Evolutionary conservation across 192 early-diverging fungal genomes (phyloP).

Genomic region (Coemansia sp.): DNA sequence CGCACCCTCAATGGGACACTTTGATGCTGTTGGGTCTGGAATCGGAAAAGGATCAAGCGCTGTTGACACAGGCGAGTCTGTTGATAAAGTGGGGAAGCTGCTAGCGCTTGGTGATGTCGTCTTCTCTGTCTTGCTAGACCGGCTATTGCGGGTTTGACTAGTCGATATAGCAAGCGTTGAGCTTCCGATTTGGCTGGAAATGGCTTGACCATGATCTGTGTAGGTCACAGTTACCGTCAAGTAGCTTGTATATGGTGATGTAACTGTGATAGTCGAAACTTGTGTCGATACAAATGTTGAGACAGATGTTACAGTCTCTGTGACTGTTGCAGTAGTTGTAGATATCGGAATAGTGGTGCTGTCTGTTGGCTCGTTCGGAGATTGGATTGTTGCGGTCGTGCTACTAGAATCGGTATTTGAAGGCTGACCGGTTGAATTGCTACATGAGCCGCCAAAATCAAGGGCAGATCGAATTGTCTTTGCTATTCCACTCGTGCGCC

Average conservation of each 20-base stretch:
- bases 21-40: slow-evolving; percentile 22
- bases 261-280: slow-evolving; percentile 16
- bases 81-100: not conserved
- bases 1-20: slow-evolving; percentile 49
- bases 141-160: not conserved
- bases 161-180: not conserved
- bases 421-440: slow-evolving; percentile 6
- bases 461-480: slow-evolving; percentile 26
- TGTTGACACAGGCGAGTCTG: not conserved
- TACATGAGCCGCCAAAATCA: slow-evolving; percentile 29
- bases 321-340: slow-evolving; percentile 26
- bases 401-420: slow-evolving; percentile 11
- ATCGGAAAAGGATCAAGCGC: not conserved
- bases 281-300: slow-evolving; percentile 34
- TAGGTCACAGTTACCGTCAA: slow-evolving; percentile 27
- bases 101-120: not conserved
- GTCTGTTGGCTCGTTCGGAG: slow-evolving; percentile 7
- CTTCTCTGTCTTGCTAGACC: not conserved
- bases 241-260: slow-evolving; percentile 23
- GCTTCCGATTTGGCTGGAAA: not conserved
- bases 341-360: not conserved
- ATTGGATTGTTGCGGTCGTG: slow-evolving; percentile 7
- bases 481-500: slow-evolving; percentile 44
- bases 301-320: slow-evolving; percentile 36
- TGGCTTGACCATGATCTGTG: not conserved